Base-by-base conservation (phyloP, 768 basidiomycete species). In the Porpolomopsis calyptriformis region DNA sequence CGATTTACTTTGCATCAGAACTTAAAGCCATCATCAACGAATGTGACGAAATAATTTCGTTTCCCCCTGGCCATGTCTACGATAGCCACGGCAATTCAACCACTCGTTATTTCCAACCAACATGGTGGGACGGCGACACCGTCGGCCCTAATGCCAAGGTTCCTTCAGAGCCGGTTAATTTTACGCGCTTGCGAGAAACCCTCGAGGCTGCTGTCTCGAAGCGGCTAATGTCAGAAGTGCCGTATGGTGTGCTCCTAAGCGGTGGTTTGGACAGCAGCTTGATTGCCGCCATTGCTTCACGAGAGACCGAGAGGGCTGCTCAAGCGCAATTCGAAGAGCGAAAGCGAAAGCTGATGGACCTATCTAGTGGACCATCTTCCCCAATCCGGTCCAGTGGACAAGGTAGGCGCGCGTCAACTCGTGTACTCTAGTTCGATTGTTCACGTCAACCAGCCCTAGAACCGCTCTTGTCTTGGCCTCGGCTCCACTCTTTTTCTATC, bases 31-130 rank as follows among this genome's bases (percentile, higher is more conserved):
- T 99, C 51, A 64, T 75, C 52, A 82, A 90, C 51, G 90, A 98
- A 53, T 98, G 96, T 63, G 94, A 97, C 66, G 78, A 85, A 53
- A 83, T 99, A 55, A 81, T 91, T 52, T 76, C 93, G 4, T 99
- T 99, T 75, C 96, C 96, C 23, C 96, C 96, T 4, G 96, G 96
- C 10, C 93, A 98, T 61, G 78, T 94, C 44, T 99, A 83, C 60
- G 96, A 99, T 68, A 93, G 89, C 60, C 67, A 56, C 43, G 87
- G 87, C 54, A 66, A 73, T 51, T 78, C 83, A 35, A 85, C 86
- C 18, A 79, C 74, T 49, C 79, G 86, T 27, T 98, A 96, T 64
- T 98, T 77, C 67, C 68, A 78, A 18, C 96, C 96, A 8, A 65
- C 80, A 1, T 99, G 96, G 96, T 88, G 84, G 82, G 64, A 76